Conservation (phyloP, 225 moss, liverwort and hornwort species). For the Ulota crispa region DNA sequence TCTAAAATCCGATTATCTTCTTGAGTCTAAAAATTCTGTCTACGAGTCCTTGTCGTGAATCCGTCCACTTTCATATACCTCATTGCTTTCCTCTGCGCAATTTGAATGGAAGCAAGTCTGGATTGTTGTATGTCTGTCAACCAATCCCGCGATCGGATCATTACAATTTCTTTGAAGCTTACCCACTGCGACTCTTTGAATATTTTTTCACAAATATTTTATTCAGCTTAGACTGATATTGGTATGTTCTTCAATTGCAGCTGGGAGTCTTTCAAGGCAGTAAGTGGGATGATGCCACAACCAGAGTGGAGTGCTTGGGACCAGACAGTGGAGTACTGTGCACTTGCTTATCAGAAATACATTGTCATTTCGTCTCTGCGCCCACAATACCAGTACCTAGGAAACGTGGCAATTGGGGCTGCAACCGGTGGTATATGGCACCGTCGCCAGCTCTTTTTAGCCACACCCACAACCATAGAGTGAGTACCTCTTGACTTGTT, state of each 20-base stretch:
- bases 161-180: not conserved
- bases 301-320: constrained; percentile 99
- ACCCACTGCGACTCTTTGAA: not conserved
- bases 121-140: not conserved
- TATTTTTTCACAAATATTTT: not conserved
- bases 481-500: constrained; percentile 40
- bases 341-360: constrained; percentile 89
- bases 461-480: constrained; percentile 98
- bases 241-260: constrained; percentile 46
- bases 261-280: constrained; percentile 94
- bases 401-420: constrained; percentile 91
- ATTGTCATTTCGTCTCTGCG: constrained; percentile 87
- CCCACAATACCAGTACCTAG: constrained; percentile 90
- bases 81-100: constrained; percentile 2
- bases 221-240: constrained; percentile 11
- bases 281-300: constrained; percentile 93
- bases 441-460: constrained; percentile 91
- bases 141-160: not conserved
- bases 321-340: constrained; percentile 96
- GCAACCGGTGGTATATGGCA: constrained; percentile 99
- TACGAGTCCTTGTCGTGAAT: not conserved
- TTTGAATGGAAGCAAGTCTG: constrained; percentile 13
- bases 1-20: not conserved
- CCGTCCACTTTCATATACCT: not conserved
- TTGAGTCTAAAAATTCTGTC: constrained; percentile 3